Evolutionary conservation across 306 rosid genomes (phyloP), one percentile per base, ranked within the genome.

Genomic region (Medicago lupulina): DNA sequence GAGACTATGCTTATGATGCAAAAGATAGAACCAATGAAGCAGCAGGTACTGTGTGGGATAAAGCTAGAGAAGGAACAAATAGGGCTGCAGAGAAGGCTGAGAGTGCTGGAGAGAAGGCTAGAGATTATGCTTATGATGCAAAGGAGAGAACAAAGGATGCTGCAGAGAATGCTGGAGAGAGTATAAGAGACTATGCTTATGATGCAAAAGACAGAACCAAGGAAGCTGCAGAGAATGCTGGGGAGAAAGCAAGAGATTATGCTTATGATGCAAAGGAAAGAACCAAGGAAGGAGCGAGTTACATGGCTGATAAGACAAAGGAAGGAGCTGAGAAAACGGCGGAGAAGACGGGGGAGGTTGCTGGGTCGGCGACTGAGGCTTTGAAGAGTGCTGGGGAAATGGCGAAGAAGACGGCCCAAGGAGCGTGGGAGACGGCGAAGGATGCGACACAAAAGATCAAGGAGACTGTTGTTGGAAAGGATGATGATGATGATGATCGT

Each of bases 401-500:
- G 50, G 85, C 78, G 0, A 88, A 81, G 79, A 73, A 85, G 60
- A 68, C 82, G 1, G 64, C 76, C 16, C 62, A 88, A 49, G 87
- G 85, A 2, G 78, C 83, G 0, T 77, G 87, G 76, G 81, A 65
- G 36, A 38, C 67, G 0, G 64, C 90, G 0, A 87, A 79, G 74
- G 87, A 77, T 16, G 85, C 90, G 0, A 67, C 87, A 11, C 79
- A 90, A 61, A 87, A 82, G 82, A 69, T 90, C 2, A 92, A 90
- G 86, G 92, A 86, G 51, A 84, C 83, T 4, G 84, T 90, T 47
- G 90, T 86, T 51, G 92, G 92, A 2, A 55, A 76, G 23, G 81
- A 85, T 6, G 84, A 83, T n/a, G 86, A 82, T 2, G 71, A 81
- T 57, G 16, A 57, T 54, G 14, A 54, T 12, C 51, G 16, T 19